These are phyloP conservation scores for Cyclotella cryptica DNA, from an alignment of 108 stramenopile genomes.

Conservation along the genomic window DNA sequence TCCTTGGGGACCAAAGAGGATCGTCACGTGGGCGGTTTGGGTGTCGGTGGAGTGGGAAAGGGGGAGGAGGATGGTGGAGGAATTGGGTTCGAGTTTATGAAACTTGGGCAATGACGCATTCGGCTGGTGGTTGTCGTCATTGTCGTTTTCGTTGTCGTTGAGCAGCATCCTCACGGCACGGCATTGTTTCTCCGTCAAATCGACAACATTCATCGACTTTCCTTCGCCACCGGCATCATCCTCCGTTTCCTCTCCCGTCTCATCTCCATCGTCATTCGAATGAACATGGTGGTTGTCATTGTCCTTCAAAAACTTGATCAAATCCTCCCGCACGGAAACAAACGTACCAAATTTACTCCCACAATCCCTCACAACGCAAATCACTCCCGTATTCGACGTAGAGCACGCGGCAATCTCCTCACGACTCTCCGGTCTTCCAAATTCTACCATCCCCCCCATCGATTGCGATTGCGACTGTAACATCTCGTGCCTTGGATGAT, in stretches of 20 bases:
- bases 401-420: constrained; percentile 42
- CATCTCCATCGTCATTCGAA: constrained; percentile 15
- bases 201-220: constrained; percentile 23
- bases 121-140: background rate
- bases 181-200: constrained; percentile 45
- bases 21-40: constrained; percentile 31
- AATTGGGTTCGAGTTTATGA: constrained; percentile 34
- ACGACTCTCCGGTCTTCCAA: constrained; percentile 32
- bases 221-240: constrained; percentile 26
- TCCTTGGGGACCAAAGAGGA: constrained; percentile 49
- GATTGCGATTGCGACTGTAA: background rate
- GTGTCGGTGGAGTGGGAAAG: constrained; percentile 40
- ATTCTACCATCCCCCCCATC: constrained; percentile 25
- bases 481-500: background rate
- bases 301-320: constrained; percentile 4
- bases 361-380: constrained; percentile 46
- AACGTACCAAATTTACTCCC: constrained; percentile 60
- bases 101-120: constrained; percentile 25
- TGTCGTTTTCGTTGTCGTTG: too few relatives aligned
- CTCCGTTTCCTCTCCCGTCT: constrained; percentile 43
- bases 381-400: constrained; percentile 27
- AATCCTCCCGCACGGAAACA: constrained; percentile 42
- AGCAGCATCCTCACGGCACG: constrained; percentile 42
- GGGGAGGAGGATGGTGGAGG: constrained; percentile 34
- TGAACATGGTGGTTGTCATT: background rate